Evolutionary conservation across 2,329 filamentous ascomycete species (phyloP).

Genomic region (Scleromitrula shiraiana): DNA sequence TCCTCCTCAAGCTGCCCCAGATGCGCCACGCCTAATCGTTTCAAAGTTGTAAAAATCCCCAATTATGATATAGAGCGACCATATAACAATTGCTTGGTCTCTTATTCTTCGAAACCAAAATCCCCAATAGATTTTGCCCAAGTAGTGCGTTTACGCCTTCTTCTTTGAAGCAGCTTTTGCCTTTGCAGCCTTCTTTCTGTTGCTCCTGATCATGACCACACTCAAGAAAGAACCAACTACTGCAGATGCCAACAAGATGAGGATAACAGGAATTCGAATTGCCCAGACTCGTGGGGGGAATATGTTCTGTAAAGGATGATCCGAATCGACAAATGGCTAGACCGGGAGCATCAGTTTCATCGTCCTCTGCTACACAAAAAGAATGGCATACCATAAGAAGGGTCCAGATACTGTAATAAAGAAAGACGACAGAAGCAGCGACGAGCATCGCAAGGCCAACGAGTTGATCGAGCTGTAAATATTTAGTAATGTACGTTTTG

Average conservation of each 20-base stretch:
- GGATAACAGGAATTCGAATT: constrained; percentile 94
- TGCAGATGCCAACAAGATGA: constrained; percentile 82
- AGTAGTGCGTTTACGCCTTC: constrained; percentile 56
- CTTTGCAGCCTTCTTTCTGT: constrained; percentile 95
- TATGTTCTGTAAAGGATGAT: constrained; percentile 86
- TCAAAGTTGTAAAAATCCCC: background rate
- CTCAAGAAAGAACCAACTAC: constrained; percentile 94
- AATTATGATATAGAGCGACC: background rate
- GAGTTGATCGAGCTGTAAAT: constrained; percentile 75
- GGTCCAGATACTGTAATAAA: constrained; percentile 98
- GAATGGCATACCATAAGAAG: constrained; percentile 71
- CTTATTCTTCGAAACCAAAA: background rate
- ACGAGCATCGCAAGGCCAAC: constrained; percentile 70
- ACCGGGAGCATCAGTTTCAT: background rate
- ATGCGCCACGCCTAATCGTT: background rate
- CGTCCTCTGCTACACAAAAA: background rate
- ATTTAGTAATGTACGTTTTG: background rate
- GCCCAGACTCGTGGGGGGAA: constrained; percentile 98
- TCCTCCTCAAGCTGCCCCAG: background rate
- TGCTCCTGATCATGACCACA: constrained; percentile 98
- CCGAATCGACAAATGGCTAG: constrained; percentile 93
- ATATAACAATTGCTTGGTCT: background rate
- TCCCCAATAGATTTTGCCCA: background rate
- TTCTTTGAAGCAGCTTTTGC: constrained; percentile 77
- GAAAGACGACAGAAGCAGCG: constrained; percentile 63